Conservation (phyloP, 2,329 filamentous ascomycete genomes). For the Metarhizium album region DNA sequence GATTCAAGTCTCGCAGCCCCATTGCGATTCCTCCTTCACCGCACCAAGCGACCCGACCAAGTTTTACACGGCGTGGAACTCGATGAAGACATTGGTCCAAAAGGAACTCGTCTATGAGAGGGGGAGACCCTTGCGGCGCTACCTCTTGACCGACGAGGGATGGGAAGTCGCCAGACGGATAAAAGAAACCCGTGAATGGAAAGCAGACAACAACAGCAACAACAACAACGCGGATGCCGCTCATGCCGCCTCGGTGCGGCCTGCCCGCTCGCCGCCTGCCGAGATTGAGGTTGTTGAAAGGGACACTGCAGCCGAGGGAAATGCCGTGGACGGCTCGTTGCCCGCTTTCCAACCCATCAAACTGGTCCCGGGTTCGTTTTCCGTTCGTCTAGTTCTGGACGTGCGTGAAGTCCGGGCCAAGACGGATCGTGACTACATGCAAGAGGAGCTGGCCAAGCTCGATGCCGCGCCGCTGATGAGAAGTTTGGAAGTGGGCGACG, state of each 20-base stretch:
- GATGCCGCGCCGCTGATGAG: conserved; percentile 57
- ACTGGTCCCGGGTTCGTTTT: conserved; percentile 55
- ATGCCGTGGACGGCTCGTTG: conserved; percentile 16
- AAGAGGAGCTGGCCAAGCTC: conserved; percentile 57
- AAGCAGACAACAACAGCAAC: conserved; percentile 16
- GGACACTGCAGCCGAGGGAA: conserved; percentile 8
- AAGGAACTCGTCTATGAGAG: conserved; percentile 67
- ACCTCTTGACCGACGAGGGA: conserved; percentile 64
- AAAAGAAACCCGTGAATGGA: conserved; percentile 36
- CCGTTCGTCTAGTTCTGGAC: conserved; percentile 63
- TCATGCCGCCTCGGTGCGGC: background rate
- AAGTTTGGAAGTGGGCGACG: conserved; percentile 61
- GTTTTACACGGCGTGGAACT: conserved; percentile 73
- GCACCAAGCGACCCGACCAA: conserved; percentile 55
- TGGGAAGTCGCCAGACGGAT: conserved; percentile 64
- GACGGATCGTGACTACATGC: conserved; percentile 67
- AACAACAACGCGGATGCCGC: conserved; percentile 6
- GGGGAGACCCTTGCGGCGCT: conserved; percentile 56
- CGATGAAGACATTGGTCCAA: conserved; percentile 63
- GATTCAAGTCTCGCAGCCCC: conserved; percentile 57
- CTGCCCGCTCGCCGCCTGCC: conserved; percentile 11
- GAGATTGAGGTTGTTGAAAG: conserved; percentile 3
- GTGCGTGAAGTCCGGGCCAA: conserved; percentile 63
- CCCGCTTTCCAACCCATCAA: conserved; percentile 47
- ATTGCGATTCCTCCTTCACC: conserved; percentile 65